phyloP scores from a whole-genome alignment of 140 eudicot species.

The Stevia rebaudiana region DNA sequence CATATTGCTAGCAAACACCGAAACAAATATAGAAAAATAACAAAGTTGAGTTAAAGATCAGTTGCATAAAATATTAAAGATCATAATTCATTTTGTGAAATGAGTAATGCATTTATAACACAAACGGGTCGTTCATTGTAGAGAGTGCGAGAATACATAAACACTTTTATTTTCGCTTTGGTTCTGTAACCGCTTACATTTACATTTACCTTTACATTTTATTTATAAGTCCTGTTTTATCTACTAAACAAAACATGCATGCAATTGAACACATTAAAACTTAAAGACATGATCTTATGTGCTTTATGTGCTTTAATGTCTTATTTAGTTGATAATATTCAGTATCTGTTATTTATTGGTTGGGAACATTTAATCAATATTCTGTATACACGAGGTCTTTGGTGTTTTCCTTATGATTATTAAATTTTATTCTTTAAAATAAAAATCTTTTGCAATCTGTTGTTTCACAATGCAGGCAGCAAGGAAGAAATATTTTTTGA shows the following conservation, averaged over 20 bases:
- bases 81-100: background rate
- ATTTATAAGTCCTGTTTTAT: no score
- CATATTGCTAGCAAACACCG: slow-evolving; percentile 15
- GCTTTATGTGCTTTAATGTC: background rate
- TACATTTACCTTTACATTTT: background rate
- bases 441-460: background rate
- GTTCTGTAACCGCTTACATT: background rate
- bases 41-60: slow-evolving; percentile 1
- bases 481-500: slow-evolving; percentile 76
- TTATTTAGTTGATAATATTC: background rate
- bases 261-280: no score
- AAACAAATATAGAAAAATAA: slow-evolving; percentile 3
- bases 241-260: no score
- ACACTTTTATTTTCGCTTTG: background rate
- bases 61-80: slow-evolving; percentile 1
- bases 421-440: no score
- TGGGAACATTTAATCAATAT: background rate
- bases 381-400: no score
- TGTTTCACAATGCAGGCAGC: slow-evolving; percentile 44
- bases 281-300: no score
- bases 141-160: background rate
- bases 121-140: background rate
- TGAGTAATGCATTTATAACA: background rate
- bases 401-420: no score
- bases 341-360: background rate